Base-by-base conservation (phyloP, 139 green algal genomes). In the Raphidocelis subcapitata region DNA sequence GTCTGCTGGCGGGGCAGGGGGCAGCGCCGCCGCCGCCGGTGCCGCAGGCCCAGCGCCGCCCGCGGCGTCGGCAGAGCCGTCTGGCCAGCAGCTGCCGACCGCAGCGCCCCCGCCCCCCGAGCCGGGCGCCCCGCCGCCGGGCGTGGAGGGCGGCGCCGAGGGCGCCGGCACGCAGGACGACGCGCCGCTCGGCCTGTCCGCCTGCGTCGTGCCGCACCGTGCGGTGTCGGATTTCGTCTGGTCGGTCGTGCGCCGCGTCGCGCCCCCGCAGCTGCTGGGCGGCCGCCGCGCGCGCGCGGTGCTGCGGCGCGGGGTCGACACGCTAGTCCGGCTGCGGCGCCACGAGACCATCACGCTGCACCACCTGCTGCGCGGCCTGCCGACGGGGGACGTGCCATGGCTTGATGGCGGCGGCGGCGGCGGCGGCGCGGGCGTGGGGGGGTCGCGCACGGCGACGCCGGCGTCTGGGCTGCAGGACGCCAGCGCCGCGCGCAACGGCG, bases 301-400 rank as follows among this genome's bases (percentile, higher is more conserved):
- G 46, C 36, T n/a, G 65, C 62, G 37, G 24, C 29, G 28, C 28
- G 29, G 20, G 0, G n/a, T 94, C 2, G 28, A 49, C 0, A 49
- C 46, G 12, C 85, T 94, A 36, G 80, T 95, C 16, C 35, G 49
- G 28, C 73, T 94, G 67, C 75, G 87, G n/a, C 85, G 91, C 14
- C 86, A 91, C 47, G 92, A 97, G 79, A 64, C 82, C n/a, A 69
- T 91, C 28, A 88, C 67, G 0, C 67, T 92, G 69, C 81, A 92
- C 56, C 76, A 89, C 32, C 76, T 66, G 2, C 68, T 89, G 63
- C 80, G 85, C 62, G 78, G 86, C 1, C 20, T 96, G 33, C 70
- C 65, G 15, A 67, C 73, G 2, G 62, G 60, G 3, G 51, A 66
- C 60, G 37, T 92, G 31, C 68, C 65, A 10, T 90, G 86, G 82